phyloP scores from a whole-genome alignment of 1,284 basidiomycete species.

The Leccinum fuscescens region DNA sequence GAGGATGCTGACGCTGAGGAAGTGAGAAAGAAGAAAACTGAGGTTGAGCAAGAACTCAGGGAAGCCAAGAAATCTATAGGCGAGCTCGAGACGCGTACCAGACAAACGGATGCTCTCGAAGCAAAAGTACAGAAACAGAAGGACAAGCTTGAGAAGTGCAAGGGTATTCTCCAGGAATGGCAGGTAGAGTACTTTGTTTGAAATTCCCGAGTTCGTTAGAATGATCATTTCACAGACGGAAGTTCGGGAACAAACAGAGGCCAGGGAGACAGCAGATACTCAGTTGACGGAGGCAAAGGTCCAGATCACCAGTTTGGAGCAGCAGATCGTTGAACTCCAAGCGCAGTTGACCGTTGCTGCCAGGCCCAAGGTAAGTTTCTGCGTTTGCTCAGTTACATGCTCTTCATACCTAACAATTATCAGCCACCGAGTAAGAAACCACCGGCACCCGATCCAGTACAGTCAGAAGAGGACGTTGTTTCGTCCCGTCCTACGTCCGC shows the following conservation, averaged over 20 bases:
- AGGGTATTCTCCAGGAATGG: constrained; percentile 40
- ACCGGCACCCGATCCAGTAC: constrained; percentile 1
- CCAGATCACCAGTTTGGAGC: constrained; percentile 37
- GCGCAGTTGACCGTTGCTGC: constrained; percentile 37
- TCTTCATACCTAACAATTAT: neutral
- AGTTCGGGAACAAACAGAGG: constrained; percentile 34
- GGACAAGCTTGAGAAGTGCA: constrained; percentile 44
- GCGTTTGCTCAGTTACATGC: neutral
- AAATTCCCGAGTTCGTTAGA: neutral
- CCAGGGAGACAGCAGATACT: constrained; percentile 32
- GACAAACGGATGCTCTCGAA: constrained; percentile 18
- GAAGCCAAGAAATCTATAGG: constrained; percentile 47
- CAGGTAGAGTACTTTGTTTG: constrained; percentile 35
- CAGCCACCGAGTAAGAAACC: constrained; percentile 22
- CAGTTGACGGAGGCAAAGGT: constrained; percentile 31
- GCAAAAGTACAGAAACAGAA: constrained; percentile 41
- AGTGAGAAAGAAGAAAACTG: constrained; percentile 51
- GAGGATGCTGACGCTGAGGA: constrained; percentile 57
- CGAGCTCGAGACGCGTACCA: constrained; percentile 37
- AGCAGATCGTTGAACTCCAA: constrained; percentile 44
- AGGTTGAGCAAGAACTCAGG: constrained; percentile 54
- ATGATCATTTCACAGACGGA: constrained; percentile 31
- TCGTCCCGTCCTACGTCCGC: constrained; percentile 10
- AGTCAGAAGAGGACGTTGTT: constrained; percentile 9
- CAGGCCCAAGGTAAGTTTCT: constrained; percentile 22